A percentile compares a stretch with the other conserved stretches of the same genome.
Conservation (phyloP, 2,329 filamentous ascomycete genomes). For the Alternaria triticina region DNA sequence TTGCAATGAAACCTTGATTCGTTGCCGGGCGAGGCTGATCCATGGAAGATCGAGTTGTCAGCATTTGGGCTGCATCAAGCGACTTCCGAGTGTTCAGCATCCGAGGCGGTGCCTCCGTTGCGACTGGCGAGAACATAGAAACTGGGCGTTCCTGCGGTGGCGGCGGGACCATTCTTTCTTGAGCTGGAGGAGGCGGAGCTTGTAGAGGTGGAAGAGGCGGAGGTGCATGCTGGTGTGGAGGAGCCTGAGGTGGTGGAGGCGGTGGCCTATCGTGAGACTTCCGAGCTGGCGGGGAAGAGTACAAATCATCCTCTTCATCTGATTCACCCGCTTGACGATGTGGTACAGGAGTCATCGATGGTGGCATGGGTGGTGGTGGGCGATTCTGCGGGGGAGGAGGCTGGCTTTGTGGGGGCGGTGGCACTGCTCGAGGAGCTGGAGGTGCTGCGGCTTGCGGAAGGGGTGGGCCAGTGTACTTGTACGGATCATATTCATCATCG, state of each 20-base stretch:
- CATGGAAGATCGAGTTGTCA: constrained; percentile 67
- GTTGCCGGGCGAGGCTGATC: constrained; percentile 73
- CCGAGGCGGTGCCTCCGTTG: constrained; percentile 52
- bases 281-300: constrained; percentile 43
- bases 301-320: constrained; percentile 48
- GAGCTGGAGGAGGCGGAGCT: constrained; percentile 43
- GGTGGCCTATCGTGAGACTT: constrained; percentile 46
- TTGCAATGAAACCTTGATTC: constrained; percentile 84
- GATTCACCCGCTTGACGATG: constrained; percentile 35
- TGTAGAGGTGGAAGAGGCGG: constrained; percentile 50
- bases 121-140: constrained; percentile 36
- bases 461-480: constrained; percentile 53
- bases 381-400: constrained; percentile 43
- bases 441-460: constrained; percentile 15
- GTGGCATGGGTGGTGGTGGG: constrained; percentile 43
- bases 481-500: constrained; percentile 75
- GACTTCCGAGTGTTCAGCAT: constrained; percentile 63
- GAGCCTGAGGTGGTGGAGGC: constrained; percentile 46
- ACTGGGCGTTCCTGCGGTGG: constrained; percentile 27
- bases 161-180: constrained; percentile 51
- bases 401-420: constrained; percentile 41
- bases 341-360: constrained; percentile 38
- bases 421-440: constrained; percentile 47
- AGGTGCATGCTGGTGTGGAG: constrained; percentile 42
- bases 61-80: constrained; percentile 65